Evolutionary conservation across 2,329 filamentous ascomycete genomes (phyloP).

Genomic region (Paramyrothecium roridum): DNA sequence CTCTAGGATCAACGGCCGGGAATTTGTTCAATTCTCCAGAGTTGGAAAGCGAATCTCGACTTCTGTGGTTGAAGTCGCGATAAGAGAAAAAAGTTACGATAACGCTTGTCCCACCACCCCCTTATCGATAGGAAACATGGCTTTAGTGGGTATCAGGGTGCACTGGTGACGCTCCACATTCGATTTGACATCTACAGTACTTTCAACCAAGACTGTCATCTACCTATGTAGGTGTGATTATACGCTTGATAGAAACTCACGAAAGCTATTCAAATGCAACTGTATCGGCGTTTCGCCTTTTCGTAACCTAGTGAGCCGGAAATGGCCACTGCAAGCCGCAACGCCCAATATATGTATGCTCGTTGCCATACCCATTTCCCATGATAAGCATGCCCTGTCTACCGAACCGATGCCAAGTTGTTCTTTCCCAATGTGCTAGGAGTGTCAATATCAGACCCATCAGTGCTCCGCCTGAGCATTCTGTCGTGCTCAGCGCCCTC

Average conservation of each 20-base stretch:
- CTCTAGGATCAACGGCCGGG: no score
- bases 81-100: not conserved
- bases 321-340: not conserved
- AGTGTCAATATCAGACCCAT: conserved; percentile 37
- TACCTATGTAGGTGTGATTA: no score
- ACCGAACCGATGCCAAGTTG: conserved; percentile 17
- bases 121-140: not conserved
- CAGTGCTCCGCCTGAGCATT: conserved; percentile 28
- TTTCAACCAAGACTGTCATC: no score
- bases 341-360: not conserved
- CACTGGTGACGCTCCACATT: not conserved
- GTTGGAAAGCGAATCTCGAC: not conserved
- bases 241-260: no score
- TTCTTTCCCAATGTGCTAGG: conserved; percentile 34
- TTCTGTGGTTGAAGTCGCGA: not conserved
- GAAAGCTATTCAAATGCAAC: no score
- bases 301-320: no score
- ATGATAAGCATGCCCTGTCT: not conserved
- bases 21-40: not conserved
- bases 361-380: not conserved
- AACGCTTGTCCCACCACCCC: not conserved
- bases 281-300: no score
- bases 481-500: conserved; percentile 59
- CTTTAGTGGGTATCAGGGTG: not conserved
- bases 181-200: no score